These are phyloP conservation scores for Nicotiana otophora DNA, from an alignment of 257 asterid species.

Conservation along the genomic window DNA sequence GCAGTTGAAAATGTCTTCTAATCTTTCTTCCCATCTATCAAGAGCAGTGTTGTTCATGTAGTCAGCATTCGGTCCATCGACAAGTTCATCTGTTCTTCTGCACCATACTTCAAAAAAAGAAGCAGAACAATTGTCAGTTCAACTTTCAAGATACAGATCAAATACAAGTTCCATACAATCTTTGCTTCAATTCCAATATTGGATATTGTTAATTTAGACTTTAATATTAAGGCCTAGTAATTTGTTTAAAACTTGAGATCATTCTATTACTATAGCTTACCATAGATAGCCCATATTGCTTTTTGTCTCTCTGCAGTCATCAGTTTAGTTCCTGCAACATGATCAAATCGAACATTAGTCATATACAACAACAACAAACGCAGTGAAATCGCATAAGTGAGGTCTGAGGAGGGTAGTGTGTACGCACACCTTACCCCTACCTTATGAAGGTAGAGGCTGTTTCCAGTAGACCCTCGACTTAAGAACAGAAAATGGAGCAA, in stretches of 20 bases:
- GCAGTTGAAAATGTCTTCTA: slow-evolving; percentile 57
- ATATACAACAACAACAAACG: neutral
- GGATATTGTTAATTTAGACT: no score
- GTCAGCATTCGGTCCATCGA: slow-evolving; percentile 71
- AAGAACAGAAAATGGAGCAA: no score
- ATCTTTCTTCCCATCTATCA: slow-evolving; percentile 77
- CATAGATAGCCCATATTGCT: slow-evolving; percentile 93
- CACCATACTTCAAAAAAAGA: slow-evolving; percentile 56
- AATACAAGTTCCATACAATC: neutral
- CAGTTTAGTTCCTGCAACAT: slow-evolving; percentile 57
- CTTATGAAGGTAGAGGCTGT: no score
- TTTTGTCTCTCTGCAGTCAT: slow-evolving; percentile 72
- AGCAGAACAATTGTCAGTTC: neutral
- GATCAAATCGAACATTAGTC: neutral
- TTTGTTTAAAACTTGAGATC: neutral
- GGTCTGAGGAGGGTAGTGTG: no score
- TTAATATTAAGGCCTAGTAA: neutral
- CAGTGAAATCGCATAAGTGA: no score
- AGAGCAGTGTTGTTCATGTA: slow-evolving; percentile 47
- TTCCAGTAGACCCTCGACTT: no score
- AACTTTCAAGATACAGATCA: neutral
- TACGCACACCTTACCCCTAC: no score
- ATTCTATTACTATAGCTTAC: slow-evolving; percentile 18
- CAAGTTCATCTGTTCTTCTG: slow-evolving; percentile 81
- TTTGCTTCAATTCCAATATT: no score